A percentile compares a stretch with the other conserved stretches of the same genome.
Evolutionary conservation across 116 monocot genomes (phyloP).

Genomic region (Phalaenopsis hybrid): DNA sequence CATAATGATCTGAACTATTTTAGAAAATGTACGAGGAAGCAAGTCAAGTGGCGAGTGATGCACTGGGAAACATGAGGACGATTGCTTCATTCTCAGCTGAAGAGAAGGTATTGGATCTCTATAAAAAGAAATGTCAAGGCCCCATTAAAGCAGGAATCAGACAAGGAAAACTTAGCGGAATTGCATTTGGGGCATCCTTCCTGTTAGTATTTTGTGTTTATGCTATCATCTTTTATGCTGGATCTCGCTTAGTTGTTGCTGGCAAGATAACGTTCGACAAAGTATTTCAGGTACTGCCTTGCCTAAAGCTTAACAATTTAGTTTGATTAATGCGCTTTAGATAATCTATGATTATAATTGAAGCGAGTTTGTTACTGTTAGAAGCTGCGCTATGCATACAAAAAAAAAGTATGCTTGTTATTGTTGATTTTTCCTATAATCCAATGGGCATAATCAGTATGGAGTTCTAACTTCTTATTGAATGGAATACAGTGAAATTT

Average conservation of each 20-base stretch:
- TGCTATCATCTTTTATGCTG: constrained; percentile 40
- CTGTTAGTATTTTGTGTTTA: constrained; percentile 37
- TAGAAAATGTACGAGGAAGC: constrained; percentile 69
- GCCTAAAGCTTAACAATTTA: background rate
- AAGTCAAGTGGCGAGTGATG: constrained; percentile 57
- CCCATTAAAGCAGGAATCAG: constrained; percentile 30
- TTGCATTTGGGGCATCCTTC: constrained; percentile 45
- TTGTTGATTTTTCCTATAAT: too few relatives aligned
- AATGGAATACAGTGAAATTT: too few relatives aligned
- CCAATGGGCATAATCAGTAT: too few relatives aligned
- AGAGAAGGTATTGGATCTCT: constrained; percentile 47
- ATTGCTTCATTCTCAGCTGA: constrained; percentile 63
- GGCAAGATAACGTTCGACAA: constrained; percentile 38
- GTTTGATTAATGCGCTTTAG: background rate
- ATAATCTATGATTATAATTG: too few relatives aligned
- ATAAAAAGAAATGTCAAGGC: constrained; percentile 54
- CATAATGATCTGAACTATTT: background rate
- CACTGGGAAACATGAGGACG: constrained; percentile 57
- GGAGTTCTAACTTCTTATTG: too few relatives aligned
- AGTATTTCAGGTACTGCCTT: constrained; percentile 34
- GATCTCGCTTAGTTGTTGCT: constrained; percentile 30
- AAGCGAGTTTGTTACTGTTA: too few relatives aligned
- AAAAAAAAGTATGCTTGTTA: too few relatives aligned
- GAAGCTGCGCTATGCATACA: too few relatives aligned
- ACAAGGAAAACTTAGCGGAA: constrained; percentile 40